Base-by-base conservation (phyloP, 176 grass and related monocot genomes). In the Rhynchospora tenuis region DNA sequence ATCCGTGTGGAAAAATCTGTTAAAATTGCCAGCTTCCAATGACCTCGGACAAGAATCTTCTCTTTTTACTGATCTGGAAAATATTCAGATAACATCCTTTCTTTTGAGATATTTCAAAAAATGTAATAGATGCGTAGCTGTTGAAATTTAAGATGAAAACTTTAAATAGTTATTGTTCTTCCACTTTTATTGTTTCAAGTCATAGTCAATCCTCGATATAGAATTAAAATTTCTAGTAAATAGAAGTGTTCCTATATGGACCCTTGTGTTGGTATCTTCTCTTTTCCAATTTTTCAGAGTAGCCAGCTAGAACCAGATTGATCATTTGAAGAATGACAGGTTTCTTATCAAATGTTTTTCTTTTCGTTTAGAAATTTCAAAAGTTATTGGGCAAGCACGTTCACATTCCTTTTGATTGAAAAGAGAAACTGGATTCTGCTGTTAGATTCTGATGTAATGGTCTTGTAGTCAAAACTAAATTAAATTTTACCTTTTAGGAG, bases 1-100 rank as follows among this genome's bases (percentile, higher is more conserved):
- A 74, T 74, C 71, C 45, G 22, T 29, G 16, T 38, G 17, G 14
- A 48, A 74, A 51, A 51, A 74, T 74, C 71, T 74, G 50, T 51
- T 4, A 0, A 52, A 52, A 16, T 24, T 74, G 51, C 46, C 22
- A 17, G 24, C 71, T 52, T 51, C 71, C 71, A 52, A 52, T 51
- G 71, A 74, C 71, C 71, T 74, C 46, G 71, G 46, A 74, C 46
- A 12, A 12, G 71, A 52, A 74, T 74, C 47, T 74, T 73, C 71
- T 28, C 71, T 74, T 52, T 28, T 50, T 4, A 5, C 33, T n/a
- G 3, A 44, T 45, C 22, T 71, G 9, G 7, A 20, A 46, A 5
- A 0, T 46, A 27, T 46, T 46, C 17, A 46, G 45, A 71, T 3
- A 20, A 3, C 19, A 6, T 20, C 67, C 38, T 22, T 73, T 73